phyloP scores from a whole-genome alignment of 768 basidiomycete species.

The Podaxis carcinomalis region DNA sequence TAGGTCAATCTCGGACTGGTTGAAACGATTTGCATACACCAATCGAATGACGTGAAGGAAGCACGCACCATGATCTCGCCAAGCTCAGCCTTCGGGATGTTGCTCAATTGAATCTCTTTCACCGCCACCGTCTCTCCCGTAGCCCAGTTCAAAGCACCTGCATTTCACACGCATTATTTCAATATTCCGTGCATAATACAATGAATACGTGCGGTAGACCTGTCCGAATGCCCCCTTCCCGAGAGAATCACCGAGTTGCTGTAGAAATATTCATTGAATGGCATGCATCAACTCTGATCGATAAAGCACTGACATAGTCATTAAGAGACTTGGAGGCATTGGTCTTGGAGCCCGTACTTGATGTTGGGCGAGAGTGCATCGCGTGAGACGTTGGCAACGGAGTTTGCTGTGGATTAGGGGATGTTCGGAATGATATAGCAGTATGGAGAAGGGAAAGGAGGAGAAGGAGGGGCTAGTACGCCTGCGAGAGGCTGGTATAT shows the following conservation, averaged over 20 bases:
- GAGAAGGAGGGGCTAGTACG: conserved; percentile 2
- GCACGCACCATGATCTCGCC: conserved; percentile 91
- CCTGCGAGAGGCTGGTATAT: conserved; percentile 9
- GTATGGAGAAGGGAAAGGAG: conserved; percentile 3
- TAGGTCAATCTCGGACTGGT: conserved; percentile 91
- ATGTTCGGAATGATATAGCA: conserved; percentile 6
- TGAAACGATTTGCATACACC: conserved; percentile 17
- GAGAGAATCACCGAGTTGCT: conserved; percentile 97
- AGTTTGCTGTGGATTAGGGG: conserved; percentile 8
- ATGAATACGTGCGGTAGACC: conserved; percentile 76
- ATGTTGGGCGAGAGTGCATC: conserved; percentile 34
- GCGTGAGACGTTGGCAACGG: conserved; percentile 12
- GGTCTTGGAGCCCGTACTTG: conserved; percentile 31
- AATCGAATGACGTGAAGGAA: conserved; percentile 10
- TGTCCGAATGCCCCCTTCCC: conserved; percentile 97
- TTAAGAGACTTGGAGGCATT: conserved; percentile 52
- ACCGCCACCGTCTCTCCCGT: conserved; percentile 98
- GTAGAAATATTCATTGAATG: conserved; percentile 12
- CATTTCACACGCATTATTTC: conserved; percentile 3
- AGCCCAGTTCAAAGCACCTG: conserved; percentile 89
- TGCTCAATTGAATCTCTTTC: conserved; percentile 94
- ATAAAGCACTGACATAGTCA: conserved; percentile 50
- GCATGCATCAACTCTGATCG: not conserved
- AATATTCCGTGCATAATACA: not conserved
- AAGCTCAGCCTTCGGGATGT: conserved; percentile 89